Evolutionary conservation across 495 filamentous ascomycete genomes (phyloP).

Genomic region (Xylaria nigripes): DNA sequence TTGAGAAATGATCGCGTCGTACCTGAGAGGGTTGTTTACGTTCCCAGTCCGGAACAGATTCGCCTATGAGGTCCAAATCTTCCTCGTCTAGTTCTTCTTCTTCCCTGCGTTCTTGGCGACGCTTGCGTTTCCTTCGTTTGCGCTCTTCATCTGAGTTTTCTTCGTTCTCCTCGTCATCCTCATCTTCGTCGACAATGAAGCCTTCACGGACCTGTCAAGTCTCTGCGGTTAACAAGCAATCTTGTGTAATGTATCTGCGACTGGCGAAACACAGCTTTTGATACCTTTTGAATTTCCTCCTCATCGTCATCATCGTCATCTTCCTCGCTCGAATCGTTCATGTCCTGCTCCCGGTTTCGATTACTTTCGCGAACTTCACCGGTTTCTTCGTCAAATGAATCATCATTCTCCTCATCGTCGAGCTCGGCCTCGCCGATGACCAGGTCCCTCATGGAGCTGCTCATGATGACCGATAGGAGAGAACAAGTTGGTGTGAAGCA

Average conservation of each 20-base stretch:
- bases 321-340: slow-evolving; percentile 92
- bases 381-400: slow-evolving; percentile 75
- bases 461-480: slow-evolving; percentile 45
- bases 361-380: slow-evolving; percentile 47
- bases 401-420: slow-evolving; percentile 86
- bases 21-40: slow-evolving; percentile 57
- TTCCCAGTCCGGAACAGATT: slow-evolving; percentile 61
- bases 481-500: background rate
- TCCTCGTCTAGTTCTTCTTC: slow-evolving; percentile 90
- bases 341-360: slow-evolving; percentile 38
- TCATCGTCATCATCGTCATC: slow-evolving; percentile 94
- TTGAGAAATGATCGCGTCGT: background rate
- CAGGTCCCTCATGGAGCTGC: slow-evolving; percentile 56
- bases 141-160: slow-evolving; percentile 53
- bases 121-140: slow-evolving; percentile 57
- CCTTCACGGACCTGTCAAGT: slow-evolving; percentile 70
- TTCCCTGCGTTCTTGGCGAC: slow-evolving; percentile 68
- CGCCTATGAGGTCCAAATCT: slow-evolving; percentile 89
- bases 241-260: background rate
- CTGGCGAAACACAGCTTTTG: background rate
- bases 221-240: slow-evolving; percentile 1
- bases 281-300: slow-evolving; percentile 55
- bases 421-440: slow-evolving; percentile 79
- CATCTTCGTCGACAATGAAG: slow-evolving; percentile 93
- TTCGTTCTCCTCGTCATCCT: slow-evolving; percentile 64